Conservation (phyloP, 2,329 filamentous ascomycete species). For the Fusarium metavorans region DNA sequence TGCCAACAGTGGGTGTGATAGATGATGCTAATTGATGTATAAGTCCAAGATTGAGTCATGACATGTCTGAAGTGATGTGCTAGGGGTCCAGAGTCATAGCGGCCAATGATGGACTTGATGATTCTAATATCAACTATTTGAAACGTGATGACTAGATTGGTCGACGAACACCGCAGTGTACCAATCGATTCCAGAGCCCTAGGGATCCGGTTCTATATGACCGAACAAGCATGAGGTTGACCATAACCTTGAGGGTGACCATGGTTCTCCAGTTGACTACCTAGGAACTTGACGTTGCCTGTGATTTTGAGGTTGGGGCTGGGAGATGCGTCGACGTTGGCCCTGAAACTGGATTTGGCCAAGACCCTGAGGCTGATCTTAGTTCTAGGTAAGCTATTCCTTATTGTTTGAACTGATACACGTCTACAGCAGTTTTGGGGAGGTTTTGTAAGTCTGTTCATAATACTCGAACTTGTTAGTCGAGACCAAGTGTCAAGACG, state of each 20-base stretch:
- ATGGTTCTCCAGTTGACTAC: background rate
- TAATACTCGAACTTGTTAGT: background rate
- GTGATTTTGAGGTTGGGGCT: background rate
- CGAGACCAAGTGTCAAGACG: background rate
- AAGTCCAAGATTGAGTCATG: background rate
- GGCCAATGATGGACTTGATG: background rate
- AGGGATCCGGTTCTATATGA: no score
- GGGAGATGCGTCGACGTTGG: background rate
- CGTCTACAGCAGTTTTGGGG: background rate
- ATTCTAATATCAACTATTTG: background rate
- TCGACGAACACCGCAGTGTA: background rate
- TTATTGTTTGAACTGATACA: background rate
- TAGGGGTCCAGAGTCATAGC: background rate
- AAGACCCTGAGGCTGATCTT: background rate
- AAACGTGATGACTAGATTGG: background rate
- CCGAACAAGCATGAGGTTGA: background rate
- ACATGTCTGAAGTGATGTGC: background rate
- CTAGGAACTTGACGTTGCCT: background rate
- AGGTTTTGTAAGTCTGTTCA: background rate
- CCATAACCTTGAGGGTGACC: background rate
- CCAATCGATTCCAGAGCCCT: background rate
- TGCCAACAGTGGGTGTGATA: constrained; percentile 22
- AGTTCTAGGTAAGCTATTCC: background rate
- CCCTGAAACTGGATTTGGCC: background rate
- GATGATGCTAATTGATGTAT: constrained; percentile 37